Base-by-base conservation (phyloP, 148 eudicot species). In the Dysphania ambrosioides region DNA sequence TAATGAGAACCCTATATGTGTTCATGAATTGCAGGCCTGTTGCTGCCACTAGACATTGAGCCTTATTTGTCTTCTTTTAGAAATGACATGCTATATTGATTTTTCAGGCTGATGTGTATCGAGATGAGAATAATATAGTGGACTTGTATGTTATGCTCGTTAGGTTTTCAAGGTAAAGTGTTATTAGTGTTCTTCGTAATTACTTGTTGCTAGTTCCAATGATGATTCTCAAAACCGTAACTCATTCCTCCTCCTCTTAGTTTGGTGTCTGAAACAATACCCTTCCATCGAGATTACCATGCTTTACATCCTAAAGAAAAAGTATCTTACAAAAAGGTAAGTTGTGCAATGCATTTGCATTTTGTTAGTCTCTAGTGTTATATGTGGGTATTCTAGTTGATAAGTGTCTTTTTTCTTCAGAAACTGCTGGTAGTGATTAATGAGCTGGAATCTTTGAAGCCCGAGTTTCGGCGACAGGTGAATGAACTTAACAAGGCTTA, bases 211-310 rank as follows among this genome's bases (percentile, higher is more conserved):
- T 27, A 51, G 16, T 44, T 34, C 59, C 55, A 57, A 59, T 71
- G 65, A 72, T 31, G n/a, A 24, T 77, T 15, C 23, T 34, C 26
- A 49, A 49, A 72, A 72, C 16, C 41, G 58, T 76, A 26, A 77
- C 81, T 79, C 68, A 62, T 66, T 76, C 44, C 78, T 68, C 16
- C 42, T 76, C 75, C 72, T 72, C 49, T 76, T 85, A 94, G 98
- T 83, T 88, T 94, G 93, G 91, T 94, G 76, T 85, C 90, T 59
- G 98, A 94, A 84, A 92, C 98, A 6, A 94, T 94, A 80, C 97
- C 92, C 65, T 82, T 40, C 80, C 98, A 94, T 87, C 92, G 88
- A 77, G 98, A 94, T 85, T 94, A 94, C 83, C 93, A 76, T 77
- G 72, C 78, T 77, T 86, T 78, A 32, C 79, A 81, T 79, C 74